Evolutionary conservation across 352 stramenopile species (phyloP).

Genomic region (Phytophthora pistaciae): DNA sequence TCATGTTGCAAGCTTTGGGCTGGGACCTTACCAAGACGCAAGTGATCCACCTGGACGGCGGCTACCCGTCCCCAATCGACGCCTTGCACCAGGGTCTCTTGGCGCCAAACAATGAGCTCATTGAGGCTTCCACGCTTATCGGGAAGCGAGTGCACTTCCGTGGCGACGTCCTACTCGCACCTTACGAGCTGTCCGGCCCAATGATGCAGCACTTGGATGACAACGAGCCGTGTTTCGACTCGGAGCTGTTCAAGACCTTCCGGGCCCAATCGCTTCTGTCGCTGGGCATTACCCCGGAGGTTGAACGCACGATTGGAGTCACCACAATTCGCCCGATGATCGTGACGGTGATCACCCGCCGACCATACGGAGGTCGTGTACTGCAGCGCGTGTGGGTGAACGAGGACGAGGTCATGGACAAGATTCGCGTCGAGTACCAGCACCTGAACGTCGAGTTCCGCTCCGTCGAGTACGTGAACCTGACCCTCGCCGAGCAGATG

Average conservation of each 20-base stretch:
- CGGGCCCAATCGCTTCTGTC: conserved; percentile 42
- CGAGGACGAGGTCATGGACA: conserved; percentile 58
- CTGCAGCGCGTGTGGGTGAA: conserved; percentile 76
- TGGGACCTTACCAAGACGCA: conserved; percentile 45
- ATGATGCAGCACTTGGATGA: conserved; percentile 83
- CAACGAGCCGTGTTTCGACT: conserved; percentile 63
- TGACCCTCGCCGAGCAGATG: conserved; percentile 74
- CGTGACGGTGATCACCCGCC: conserved; percentile 72
- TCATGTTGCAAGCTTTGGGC: conserved; percentile 39
- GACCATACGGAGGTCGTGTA: conserved; percentile 53
- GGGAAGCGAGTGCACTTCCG: conserved; percentile 47
- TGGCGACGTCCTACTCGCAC: conserved; percentile 57
- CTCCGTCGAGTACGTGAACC: conserved; percentile 70
- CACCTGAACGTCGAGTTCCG: conserved; percentile 51
- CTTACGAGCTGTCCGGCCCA: conserved; percentile 59
- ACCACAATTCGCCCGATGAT: conserved; percentile 30
- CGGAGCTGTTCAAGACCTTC: conserved; percentile 61
- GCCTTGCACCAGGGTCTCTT: conserved; percentile 53
- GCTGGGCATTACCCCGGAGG: conserved; percentile 34
- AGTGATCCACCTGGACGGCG: conserved; percentile 58
- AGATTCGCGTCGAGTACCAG: conserved; percentile 55
- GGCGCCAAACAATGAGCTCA: conserved; percentile 30
- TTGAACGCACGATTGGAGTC: conserved; percentile 30
- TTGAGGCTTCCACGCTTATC: conserved; percentile 43
- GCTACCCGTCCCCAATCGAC: conserved; percentile 52